Evolutionary conservation across 2,329 filamentous ascomycete species (phyloP).

Genomic region (Lojkania enalia): DNA sequence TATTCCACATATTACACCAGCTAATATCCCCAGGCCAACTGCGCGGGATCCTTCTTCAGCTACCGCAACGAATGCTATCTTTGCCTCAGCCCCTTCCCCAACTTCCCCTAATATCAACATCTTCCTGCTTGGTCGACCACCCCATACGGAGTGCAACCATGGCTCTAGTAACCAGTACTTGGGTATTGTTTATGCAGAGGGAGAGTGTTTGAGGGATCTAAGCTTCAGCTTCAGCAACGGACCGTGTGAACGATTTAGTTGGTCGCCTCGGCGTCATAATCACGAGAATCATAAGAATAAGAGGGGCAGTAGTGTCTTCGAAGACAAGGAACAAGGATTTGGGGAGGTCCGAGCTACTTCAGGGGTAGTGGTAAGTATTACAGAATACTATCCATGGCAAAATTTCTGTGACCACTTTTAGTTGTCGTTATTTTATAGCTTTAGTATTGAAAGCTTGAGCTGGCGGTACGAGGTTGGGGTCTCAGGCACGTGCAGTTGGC

Average conservation of each 20-base stretch:
- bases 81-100: conserved; percentile 21
- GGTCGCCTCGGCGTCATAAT: conserved; percentile 9
- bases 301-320: background rate
- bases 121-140: no score
- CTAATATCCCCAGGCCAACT: conserved; percentile 19
- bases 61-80: conserved; percentile 25
- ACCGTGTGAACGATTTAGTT: conserved; percentile 25
- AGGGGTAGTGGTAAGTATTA: no score
- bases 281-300: background rate
- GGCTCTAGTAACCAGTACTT: conserved; percentile 23
- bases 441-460: no score
- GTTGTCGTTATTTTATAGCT: no score
- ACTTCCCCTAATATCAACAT: conserved; percentile 1
- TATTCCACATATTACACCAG: no score
- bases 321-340: background rate
- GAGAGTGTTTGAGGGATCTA: conserved; percentile 16
- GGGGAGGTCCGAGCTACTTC: background rate
- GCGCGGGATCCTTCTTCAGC: conserved; percentile 30
- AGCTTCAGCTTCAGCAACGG: conserved; percentile 27
- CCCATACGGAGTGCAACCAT: conserved; percentile 9
- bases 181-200: conserved; percentile 23
- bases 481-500: no score
- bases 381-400: no score
- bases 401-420: no score
- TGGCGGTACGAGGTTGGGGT: no score